Percentiles rank a stretch among this genome's conserved stretches.
Evolutionary conservation across 2,329 filamentous ascomycete genomes (phyloP).

Genomic region (Periconia macrospinosa): DNA sequence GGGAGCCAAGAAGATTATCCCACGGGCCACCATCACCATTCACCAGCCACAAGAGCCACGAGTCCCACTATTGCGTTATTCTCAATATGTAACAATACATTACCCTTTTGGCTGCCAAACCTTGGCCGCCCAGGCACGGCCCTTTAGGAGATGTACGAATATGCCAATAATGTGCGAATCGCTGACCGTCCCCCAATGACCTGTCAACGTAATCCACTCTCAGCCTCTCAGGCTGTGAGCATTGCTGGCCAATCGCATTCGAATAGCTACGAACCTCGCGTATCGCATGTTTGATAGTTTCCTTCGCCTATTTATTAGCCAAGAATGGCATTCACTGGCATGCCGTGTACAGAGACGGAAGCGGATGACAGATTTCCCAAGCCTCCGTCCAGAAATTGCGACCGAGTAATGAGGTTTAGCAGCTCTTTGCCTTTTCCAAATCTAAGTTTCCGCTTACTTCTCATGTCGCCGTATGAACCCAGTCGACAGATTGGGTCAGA

Average conservation of each 20-base stretch:
- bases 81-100: background rate
- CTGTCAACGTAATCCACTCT: background rate
- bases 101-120: background rate
- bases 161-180: background rate
- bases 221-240: background rate
- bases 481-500: background rate
- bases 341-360: no score
- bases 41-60: background rate
- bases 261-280: background rate
- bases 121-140: background rate
- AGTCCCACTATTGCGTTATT: background rate
- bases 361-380: no score
- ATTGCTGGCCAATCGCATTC: background rate
- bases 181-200: background rate
- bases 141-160: background rate
- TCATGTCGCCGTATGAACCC: background rate
- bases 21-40: background rate
- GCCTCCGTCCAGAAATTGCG: background rate
- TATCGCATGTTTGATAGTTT: background rate
- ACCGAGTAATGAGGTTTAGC: background rate
- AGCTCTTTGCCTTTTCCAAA: no score
- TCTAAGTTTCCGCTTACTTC: background rate
- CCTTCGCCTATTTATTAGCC: background rate
- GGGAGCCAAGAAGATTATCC: background rate
- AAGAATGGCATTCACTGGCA: no score